Evolutionary conservation across 306 rosid genomes (phyloP), one percentile per base, ranked within the genome.

Genomic region (Dalbergia cochinchinensis): DNA sequence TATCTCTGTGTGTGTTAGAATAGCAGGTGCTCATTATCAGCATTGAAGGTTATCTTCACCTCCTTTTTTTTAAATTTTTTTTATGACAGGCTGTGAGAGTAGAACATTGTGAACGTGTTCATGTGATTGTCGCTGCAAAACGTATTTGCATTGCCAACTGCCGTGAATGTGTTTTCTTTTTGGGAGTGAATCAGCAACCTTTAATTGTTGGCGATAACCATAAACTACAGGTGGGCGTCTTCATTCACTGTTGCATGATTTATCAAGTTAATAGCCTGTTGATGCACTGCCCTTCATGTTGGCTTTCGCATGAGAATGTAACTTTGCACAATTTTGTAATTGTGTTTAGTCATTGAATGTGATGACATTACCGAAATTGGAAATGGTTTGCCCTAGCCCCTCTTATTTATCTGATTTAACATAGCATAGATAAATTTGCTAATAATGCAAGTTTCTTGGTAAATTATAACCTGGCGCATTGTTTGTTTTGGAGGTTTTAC

Each of bases 71-170:
- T 80, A n/a, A n/a, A n/a, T n/a, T n/a, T n/a, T n/a, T n/a, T n/a
- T n/a, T n/a, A n/a, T 90, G 73, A 71, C 94, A 96, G 99, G 99
- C 99, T 70, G 93, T 96, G 15, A 90, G 93, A 89, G 90, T 96
- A 63, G 99, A 96, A 73, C 99, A 96, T 73, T 96, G 99, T 81
- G 99, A 96, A 88, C 89, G 99, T 82, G 99, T 89, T 84, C 99
- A 96, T 87, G 95, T 96, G 76, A 88, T 96, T 64, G 92, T 93
- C 65, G 97, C 93, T 37, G 86, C 99, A 59, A 93, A 96, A 76
- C 91, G 88, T 73, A 89, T 96, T 84, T 91, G 98, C 83, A 93
- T 96, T 85, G 98, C 99, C 51, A 96, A 96, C 82, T 93, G 99
- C 75, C 97, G 99, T 6, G 98, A 94, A 88, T 94, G 98, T 82